Percentiles rank a stretch among this genome's conserved stretches.
phyloP scores from a whole-genome alignment of 139 green algal genomes.

The Coccomyxa sp. region DNA sequence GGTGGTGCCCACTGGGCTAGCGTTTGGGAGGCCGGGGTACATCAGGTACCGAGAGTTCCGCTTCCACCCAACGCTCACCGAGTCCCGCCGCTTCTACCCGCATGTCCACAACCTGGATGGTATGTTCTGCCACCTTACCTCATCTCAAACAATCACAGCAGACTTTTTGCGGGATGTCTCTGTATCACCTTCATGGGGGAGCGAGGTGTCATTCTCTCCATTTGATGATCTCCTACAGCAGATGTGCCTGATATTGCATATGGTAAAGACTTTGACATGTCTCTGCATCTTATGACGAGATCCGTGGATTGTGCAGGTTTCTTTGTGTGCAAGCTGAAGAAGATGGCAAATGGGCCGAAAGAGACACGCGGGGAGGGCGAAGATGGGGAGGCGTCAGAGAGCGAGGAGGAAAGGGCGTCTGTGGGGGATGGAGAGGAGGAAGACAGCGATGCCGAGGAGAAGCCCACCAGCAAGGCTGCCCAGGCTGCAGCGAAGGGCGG shows the following conservation, averaged over 20 bases:
- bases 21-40: constrained; percentile 91
- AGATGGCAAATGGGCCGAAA: constrained; percentile 78
- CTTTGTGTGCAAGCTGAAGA: constrained; percentile 99
- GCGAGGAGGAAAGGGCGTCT: constrained; percentile 5
- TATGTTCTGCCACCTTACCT: constrained; percentile 14
- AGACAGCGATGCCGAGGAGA: background rate
- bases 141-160: too few relatives aligned
- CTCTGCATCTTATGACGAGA: background rate
- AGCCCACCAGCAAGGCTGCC: background rate
- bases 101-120: constrained; percentile 98
- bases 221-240: too few relatives aligned
- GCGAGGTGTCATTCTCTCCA: too few relatives aligned
- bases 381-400: constrained; percentile 10
- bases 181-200: too few relatives aligned
- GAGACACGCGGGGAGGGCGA: constrained; percentile 24
- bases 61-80: constrained; percentile 87
- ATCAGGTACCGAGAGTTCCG: constrained; percentile 81
- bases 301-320: constrained; percentile 65
- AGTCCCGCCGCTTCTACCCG: constrained; percentile 92
- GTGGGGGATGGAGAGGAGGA: background rate
- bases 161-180: too few relatives aligned
- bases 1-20: constrained; percentile 85
- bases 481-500: background rate
- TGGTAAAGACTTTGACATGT: too few relatives aligned
- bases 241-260: too few relatives aligned